phyloP scores from a whole-genome alignment of 2,329 filamentous ascomycete species.

The Stachybotrys chlorohalonatus region DNA sequence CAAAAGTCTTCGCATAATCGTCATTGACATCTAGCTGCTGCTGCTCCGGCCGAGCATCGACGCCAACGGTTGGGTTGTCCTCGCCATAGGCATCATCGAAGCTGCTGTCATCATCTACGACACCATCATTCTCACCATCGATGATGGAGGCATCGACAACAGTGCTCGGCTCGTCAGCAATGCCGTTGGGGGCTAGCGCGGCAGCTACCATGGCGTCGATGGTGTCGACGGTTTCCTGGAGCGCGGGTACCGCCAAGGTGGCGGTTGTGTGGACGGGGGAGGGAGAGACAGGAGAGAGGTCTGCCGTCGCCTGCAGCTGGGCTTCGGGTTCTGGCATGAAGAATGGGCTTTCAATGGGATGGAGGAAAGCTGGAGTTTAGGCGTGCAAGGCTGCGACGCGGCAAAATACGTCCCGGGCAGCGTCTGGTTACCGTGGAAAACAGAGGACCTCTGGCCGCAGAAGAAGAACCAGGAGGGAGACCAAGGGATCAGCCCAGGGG shows the following conservation, averaged over 20 bases:
- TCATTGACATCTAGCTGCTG: slow-evolving; percentile 28
- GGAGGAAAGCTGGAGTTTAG: not conserved
- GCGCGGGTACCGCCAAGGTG: slow-evolving; percentile 36
- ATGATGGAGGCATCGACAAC: slow-evolving; percentile 23
- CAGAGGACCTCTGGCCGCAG: not conserved
- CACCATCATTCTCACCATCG: slow-evolving; percentile 25
- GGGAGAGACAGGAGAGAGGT: slow-evolving; percentile 43
- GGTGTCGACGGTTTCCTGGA: slow-evolving; percentile 43
- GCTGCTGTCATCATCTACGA: slow-evolving; percentile 38
- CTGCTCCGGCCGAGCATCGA: slow-evolving; percentile 16
- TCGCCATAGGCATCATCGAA: slow-evolving; percentile 39
- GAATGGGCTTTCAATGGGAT: slow-evolving; percentile 5
- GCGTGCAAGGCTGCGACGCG: not conserved
- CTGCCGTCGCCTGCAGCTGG: slow-evolving; percentile 42
- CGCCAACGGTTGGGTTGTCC: slow-evolving; percentile 19
- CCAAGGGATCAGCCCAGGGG: no score
- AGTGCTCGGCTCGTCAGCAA: slow-evolving; percentile 14
- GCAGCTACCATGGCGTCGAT: slow-evolving; percentile 37
- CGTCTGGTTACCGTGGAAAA: not conserved
- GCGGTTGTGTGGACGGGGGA: slow-evolving; percentile 36
- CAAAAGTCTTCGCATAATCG: slow-evolving; percentile 43
- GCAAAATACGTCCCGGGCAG: not conserved
- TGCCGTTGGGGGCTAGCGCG: slow-evolving; percentile 18
- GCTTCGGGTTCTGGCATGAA: slow-evolving; percentile 39
- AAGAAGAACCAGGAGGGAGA: not conserved